Conservation (phyloP, 2,329 filamentous ascomycete species). For the Penicillium paneum region DNA sequence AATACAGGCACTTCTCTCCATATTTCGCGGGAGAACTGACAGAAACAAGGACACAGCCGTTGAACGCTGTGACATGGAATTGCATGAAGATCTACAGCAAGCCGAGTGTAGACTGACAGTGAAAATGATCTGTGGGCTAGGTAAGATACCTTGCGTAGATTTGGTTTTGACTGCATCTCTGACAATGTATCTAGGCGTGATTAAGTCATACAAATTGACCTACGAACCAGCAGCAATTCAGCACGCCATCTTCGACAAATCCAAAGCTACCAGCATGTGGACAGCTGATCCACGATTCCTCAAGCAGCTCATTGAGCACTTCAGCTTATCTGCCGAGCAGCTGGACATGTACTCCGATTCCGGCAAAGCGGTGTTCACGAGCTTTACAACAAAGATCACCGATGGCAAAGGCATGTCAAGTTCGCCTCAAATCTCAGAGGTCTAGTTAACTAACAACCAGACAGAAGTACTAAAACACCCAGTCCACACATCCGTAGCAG, state of each 20-base stretch:
- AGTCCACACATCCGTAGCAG: constrained; percentile 61
- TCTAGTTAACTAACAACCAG: neutral
- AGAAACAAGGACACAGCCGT: constrained; percentile 58
- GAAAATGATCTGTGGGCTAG: constrained; percentile 61
- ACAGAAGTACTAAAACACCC: constrained; percentile 63
- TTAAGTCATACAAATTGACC: constrained; percentile 63
- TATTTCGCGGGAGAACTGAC: constrained; percentile 61
- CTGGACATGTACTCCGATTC: constrained; percentile 60
- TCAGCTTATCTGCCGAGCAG: constrained; percentile 62
- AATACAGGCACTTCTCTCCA: constrained; percentile 54
- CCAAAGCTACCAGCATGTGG: constrained; percentile 57
- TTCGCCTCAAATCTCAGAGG: neutral
- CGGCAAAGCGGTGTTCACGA: constrained; percentile 60
- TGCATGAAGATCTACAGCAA: constrained; percentile 56
- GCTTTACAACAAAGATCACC: constrained; percentile 63
- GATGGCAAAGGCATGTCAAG: constrained; percentile 53
- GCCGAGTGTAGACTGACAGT: constrained; percentile 60
- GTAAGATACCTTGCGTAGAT: constrained; percentile 30
- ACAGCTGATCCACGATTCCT: constrained; percentile 56
- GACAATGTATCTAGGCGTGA: constrained; percentile 48
- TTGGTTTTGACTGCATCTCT: neutral
- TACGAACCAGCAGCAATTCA: constrained; percentile 62
- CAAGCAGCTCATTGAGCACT: constrained; percentile 62
- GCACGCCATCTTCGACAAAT: constrained; percentile 62
- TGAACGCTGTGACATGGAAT: constrained; percentile 59